These are phyloP conservation scores for Gastrodia elata DNA, from an alignment of 106 monocot species.

Conservation along the genomic window DNA sequence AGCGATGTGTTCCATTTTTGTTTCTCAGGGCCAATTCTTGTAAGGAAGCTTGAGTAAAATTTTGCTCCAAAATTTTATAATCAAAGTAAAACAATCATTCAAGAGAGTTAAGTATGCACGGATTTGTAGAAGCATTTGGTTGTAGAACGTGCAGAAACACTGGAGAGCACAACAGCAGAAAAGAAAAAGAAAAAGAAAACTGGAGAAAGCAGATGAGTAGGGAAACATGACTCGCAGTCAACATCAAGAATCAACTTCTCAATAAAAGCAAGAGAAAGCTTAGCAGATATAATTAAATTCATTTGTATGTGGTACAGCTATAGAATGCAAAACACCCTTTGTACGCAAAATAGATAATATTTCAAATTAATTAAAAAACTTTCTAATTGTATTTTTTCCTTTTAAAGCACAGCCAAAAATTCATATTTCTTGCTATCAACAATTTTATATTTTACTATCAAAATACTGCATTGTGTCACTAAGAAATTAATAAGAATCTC, in stretches of 20 bases:
- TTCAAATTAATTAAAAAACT: background rate
- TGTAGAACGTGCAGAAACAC: background rate
- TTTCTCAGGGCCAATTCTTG: background rate
- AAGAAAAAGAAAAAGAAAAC: too few relatives aligned
- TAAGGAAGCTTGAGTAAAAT: background rate
- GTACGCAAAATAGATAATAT: background rate
- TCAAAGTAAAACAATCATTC: background rate
- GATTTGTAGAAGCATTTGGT: background rate
- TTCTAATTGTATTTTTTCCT: background rate
- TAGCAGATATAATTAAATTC: too few relatives aligned
- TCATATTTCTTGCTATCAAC: background rate
- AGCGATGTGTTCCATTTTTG: background rate
- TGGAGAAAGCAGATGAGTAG: too few relatives aligned
- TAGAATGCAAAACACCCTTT: background rate
- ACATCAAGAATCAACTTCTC: too few relatives aligned
- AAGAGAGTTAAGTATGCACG: background rate
- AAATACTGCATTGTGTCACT: background rate
- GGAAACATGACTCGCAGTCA: too few relatives aligned
- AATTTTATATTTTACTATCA: background rate
- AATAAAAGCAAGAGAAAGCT: too few relatives aligned
- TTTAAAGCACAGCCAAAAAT: too few relatives aligned
- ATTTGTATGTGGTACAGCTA: background rate
- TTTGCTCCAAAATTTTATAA: background rate
- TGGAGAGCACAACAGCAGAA: too few relatives aligned
- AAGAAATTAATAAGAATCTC: constrained; percentile 2